Evolutionary conservation across 495 filamentous ascomycete species (phyloP).

Genomic region (Schizothecium vesticola): DNA sequence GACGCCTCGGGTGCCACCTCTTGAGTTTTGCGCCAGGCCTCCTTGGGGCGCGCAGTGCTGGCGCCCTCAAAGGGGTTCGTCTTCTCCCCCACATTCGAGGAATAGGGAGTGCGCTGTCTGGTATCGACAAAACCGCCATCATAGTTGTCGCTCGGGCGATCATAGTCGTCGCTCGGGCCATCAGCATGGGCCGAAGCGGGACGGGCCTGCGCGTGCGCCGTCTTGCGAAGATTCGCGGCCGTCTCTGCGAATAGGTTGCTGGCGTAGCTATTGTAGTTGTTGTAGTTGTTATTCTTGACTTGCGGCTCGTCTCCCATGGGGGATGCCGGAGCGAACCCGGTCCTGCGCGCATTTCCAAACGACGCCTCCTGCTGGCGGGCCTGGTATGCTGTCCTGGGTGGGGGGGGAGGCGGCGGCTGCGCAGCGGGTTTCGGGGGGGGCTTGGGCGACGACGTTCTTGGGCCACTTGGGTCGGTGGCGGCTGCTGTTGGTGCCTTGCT

Average conservation of each 20-base stretch:
- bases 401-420: constrained; percentile 15
- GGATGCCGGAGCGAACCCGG: constrained; percentile 37
- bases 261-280: constrained; percentile 25
- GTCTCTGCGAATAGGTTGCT: constrained; percentile 32
- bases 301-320: constrained; percentile 42
- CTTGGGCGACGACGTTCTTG: background rate
- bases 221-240: constrained; percentile 26
- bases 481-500: background rate
- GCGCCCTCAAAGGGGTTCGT: constrained; percentile 47
- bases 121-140: constrained; percentile 40
- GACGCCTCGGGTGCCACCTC: constrained; percentile 10
- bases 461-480: background rate
- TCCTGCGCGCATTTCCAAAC: constrained; percentile 35
- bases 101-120: constrained; percentile 64
- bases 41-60: constrained; percentile 35
- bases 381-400: constrained; percentile 40
- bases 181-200: constrained; percentile 26
- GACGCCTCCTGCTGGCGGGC: constrained; percentile 40
- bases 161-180: constrained; percentile 41
- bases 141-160: constrained; percentile 41
- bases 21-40: constrained; percentile 12
- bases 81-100: constrained; percentile 63
- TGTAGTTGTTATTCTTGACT: constrained; percentile 41
- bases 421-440: constrained; percentile 5
- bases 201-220: constrained; percentile 4